A percentile compares a stretch with the other conserved stretches of the same genome.
Conservation (phyloP, 2,329 filamentous ascomycete species). For the Mycosphaerella sp. region DNA sequence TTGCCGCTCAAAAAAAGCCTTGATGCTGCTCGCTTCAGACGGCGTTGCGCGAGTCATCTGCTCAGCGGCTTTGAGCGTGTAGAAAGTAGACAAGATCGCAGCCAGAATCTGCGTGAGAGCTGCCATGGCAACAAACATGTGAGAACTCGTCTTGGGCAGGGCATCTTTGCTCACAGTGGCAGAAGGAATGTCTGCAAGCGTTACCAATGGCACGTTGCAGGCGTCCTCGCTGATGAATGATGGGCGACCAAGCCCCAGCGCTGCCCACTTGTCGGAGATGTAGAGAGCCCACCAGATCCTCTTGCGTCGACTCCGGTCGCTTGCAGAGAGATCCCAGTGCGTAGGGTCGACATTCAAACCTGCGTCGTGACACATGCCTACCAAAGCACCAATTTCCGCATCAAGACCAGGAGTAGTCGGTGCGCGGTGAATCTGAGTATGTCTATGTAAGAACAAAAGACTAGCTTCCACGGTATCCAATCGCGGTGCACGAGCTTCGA, state of each 20-base stretch:
- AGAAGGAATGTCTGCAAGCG: constrained; percentile 14
- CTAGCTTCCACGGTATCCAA: constrained; percentile 21
- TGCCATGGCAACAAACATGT: constrained; percentile 23
- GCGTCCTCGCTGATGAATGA: constrained; percentile 20
- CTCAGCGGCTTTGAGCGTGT: constrained; percentile 18
- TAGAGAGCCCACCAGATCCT: constrained; percentile 23
- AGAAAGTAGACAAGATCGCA: constrained; percentile 18
- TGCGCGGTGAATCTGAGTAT: constrained; percentile 15
- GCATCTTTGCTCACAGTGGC: constrained; percentile 15
- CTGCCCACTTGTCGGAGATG: constrained; percentile 21
- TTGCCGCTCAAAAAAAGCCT: constrained; percentile 18
- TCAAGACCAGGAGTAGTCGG: constrained; percentile 18
- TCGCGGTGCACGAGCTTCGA: constrained; percentile 17
- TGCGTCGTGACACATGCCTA: constrained; percentile 21
- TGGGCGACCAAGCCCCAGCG: constrained; percentile 20
- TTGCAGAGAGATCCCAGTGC: constrained; percentile 17
- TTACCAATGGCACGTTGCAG: constrained; percentile 16
- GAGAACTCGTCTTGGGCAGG: constrained; percentile 15
- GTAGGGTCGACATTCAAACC: constrained; percentile 21
- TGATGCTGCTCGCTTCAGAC: constrained; percentile 11
- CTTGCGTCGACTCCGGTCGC: constrained; percentile 17
- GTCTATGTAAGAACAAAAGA: constrained; percentile 19
- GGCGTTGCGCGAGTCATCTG: constrained; percentile 6
- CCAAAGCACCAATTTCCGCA: constrained; percentile 17
- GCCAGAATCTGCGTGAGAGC: constrained; percentile 22